A percentile compares a stretch with the other conserved stretches of the same genome.
These are phyloP conservation scores for Pleodorina starrii DNA, from an alignment of 139 green algal species.

Conservation along the genomic window DNA sequence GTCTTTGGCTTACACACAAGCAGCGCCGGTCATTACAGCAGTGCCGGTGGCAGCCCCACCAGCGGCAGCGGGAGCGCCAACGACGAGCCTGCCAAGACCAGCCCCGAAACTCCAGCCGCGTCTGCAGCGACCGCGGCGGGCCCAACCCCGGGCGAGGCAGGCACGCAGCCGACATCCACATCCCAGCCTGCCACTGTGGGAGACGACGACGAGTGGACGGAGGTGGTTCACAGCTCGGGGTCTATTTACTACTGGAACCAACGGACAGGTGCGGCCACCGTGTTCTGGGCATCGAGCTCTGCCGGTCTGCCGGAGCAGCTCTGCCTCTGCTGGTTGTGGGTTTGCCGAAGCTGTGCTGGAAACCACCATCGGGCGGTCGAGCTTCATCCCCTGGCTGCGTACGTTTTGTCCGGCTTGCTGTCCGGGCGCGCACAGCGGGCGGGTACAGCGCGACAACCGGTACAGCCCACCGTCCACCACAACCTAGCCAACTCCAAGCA, in stretches of 20 bases:
- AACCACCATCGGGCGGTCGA: too few species aligned
- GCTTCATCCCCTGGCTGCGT: too few species aligned
- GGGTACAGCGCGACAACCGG: too few species aligned
- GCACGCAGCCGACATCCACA: neutral
- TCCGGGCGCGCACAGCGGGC: too few species aligned
- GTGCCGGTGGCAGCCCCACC: neutral
- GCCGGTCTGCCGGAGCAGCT: too few species aligned
- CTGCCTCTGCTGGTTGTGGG: too few species aligned
- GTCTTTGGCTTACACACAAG: neutral
- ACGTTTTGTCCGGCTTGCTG: too few species aligned
- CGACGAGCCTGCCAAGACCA: neutral
- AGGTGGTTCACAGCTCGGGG: constrained; percentile 55
- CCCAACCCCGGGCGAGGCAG: neutral
- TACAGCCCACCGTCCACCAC: too few species aligned
- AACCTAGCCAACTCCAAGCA: too few species aligned
- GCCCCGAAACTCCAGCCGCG: neutral
- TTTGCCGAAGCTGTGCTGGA: too few species aligned
- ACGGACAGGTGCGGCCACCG: constrained; percentile 26
- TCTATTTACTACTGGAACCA: constrained; percentile 64
- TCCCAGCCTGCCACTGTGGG: neutral
- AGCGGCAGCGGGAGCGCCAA: neutral
- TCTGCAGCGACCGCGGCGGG: neutral
- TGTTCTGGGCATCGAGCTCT: too few species aligned
- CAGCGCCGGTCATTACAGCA: neutral
- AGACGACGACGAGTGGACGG: constrained; percentile 56